These are phyloP conservation scores for Collybia nuda DNA, from an alignment of 768 basidiomycete species.

Conservation along the genomic window DNA sequence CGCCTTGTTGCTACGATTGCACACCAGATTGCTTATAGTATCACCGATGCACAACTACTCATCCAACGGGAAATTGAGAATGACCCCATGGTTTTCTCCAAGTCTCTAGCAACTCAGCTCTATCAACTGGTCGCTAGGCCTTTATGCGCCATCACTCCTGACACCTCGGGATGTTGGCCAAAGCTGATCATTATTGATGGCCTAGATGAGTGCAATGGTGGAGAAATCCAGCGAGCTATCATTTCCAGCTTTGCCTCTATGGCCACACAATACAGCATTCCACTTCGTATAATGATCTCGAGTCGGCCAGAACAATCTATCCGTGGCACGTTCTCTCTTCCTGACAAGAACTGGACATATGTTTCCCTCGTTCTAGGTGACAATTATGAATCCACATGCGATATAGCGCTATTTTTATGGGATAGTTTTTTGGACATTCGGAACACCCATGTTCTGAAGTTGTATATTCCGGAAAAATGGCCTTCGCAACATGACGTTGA, in stretches of 20 bases:
- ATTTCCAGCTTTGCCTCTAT: not conserved
- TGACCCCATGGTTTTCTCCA: conserved; percentile 1
- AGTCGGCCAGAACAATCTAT: conserved; percentile 2
- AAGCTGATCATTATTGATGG: not conserved
- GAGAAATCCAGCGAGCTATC: not conserved
- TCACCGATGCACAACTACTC: not conserved
- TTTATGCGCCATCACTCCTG: not conserved
- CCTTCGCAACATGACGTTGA: not conserved
- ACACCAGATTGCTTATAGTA: conserved; percentile 18
- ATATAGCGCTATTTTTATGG: not conserved
- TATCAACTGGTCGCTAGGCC: not conserved
- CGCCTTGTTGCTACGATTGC: conserved; percentile 28
- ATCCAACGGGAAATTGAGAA: not conserved
- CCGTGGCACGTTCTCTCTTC: not conserved
- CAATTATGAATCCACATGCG: not conserved
- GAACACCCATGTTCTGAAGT: not conserved
- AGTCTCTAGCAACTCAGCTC: not conserved
- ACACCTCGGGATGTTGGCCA: not conserved
- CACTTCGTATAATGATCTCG: not conserved
- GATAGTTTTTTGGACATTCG: not conserved
- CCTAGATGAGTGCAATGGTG: not conserved
- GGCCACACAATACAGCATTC: not conserved
- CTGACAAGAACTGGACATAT: not conserved
- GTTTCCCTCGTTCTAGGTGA: not conserved
- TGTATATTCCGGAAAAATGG: not conserved